These are phyloP conservation scores for Pythium graminicola DNA, from an alignment of 352 stramenopile species.

Conservation along the genomic window DNA sequence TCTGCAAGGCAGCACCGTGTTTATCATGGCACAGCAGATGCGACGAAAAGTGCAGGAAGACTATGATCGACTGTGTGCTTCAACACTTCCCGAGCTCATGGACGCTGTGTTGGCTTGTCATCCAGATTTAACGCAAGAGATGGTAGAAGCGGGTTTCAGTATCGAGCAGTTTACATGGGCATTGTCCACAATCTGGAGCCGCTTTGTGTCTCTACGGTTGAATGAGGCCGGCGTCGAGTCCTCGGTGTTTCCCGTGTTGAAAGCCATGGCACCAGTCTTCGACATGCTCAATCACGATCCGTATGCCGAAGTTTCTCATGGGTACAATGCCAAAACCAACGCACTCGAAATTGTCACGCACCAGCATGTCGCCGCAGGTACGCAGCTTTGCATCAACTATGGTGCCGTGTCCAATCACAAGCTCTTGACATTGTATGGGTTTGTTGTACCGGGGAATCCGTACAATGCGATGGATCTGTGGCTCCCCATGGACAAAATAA, in stretches of 20 bases:
- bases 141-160: constrained; percentile 37
- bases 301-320: constrained; percentile 65
- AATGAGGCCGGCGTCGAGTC: neutral
- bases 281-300: constrained; percentile 85
- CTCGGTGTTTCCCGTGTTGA: constrained; percentile 27
- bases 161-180: constrained; percentile 76
- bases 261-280: constrained; percentile 81
- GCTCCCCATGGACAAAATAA: constrained; percentile 52
- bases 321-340: constrained; percentile 42
- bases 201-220: constrained; percentile 67
- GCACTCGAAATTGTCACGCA: constrained; percentile 63
- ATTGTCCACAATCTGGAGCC: constrained; percentile 83
- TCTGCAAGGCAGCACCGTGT: constrained; percentile 58
- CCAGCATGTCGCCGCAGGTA: constrained; percentile 62
- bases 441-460: constrained; percentile 59
- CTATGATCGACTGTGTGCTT: constrained; percentile 34
- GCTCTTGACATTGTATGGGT: constrained; percentile 72
- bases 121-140: constrained; percentile 26
- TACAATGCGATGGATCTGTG: constrained; percentile 72
- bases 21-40: constrained; percentile 60
- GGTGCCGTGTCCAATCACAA: constrained; percentile 79
- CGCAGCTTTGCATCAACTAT: constrained; percentile 80
- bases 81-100: constrained; percentile 45
- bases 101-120: constrained; percentile 25
- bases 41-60: constrained; percentile 44